Conservation (phyloP, 2,329 filamentous ascomycete species). For the Lachnellula suecica region DNA sequence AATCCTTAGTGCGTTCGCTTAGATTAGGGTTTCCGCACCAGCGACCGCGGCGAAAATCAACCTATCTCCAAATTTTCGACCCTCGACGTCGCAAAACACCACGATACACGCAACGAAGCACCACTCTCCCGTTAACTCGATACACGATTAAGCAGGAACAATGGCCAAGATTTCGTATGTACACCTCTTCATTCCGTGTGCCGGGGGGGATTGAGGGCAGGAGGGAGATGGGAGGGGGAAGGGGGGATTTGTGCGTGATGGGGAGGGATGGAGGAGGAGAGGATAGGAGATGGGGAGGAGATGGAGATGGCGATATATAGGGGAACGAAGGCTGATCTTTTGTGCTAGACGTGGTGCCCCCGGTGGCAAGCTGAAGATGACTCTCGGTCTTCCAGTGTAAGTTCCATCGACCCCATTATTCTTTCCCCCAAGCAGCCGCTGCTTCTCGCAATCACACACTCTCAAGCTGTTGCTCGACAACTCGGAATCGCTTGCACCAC, state of each 20-base stretch:
- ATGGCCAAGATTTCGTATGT: slow-evolving; percentile 65
- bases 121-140: slow-evolving; percentile 28
- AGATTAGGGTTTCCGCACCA: slow-evolving; percentile 29
- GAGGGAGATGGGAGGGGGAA: not conserved
- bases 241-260: not conserved
- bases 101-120: slow-evolving; percentile 23
- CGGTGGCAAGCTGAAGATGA: slow-evolving; percentile 99
- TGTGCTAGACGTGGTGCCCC: slow-evolving; percentile 75
- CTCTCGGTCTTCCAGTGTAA: slow-evolving; percentile 99
- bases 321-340: slow-evolving; percentile 11
- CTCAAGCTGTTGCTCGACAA: too few species aligned
- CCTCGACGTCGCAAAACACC: slow-evolving; percentile 14
- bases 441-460: slow-evolving; percentile 1
- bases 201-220: not conserved
- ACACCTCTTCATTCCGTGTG: slow-evolving; percentile 10
- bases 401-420: slow-evolving; percentile 41
- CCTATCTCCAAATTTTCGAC: too few species aligned
- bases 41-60: slow-evolving; percentile 17
- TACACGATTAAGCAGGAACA: slow-evolving; percentile 44
- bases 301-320: not conserved
- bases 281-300: not conserved
- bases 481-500: too few species aligned
- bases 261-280: not conserved
- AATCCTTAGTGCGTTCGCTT: slow-evolving; percentile 24
- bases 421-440: not conserved